phyloP scores from a whole-genome alignment of 208 protist species.

The Strigomonas culicis region DNA sequence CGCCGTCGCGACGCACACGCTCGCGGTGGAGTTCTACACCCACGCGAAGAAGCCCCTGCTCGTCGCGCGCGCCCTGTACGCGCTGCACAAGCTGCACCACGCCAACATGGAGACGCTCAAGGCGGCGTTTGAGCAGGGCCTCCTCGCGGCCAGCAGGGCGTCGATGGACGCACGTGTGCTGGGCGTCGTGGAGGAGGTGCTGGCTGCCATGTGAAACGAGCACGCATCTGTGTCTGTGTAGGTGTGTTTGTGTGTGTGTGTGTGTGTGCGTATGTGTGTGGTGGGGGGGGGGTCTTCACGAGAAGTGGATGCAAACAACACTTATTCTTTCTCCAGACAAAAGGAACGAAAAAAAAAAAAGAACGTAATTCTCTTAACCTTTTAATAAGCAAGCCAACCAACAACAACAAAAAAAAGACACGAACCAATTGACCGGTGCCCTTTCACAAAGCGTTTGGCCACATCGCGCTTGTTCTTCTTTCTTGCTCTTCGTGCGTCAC shows the following conservation, averaged over 20 bases:
- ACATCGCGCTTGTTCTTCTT: background rate
- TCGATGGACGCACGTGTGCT: constrained; percentile 46
- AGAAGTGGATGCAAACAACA: background rate
- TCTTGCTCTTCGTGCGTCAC: background rate
- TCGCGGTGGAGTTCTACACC: constrained; percentile 75
- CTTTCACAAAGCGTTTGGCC: too few relatives aligned
- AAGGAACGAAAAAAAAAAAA: background rate
- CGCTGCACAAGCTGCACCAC: constrained; percentile 39
- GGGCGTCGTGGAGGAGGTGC: constrained; percentile 48
- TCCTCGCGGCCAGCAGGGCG: constrained; percentile 19
- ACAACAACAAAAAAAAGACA: constrained; percentile 2
- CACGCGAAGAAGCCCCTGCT: constrained; percentile 48
- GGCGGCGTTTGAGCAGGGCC: constrained; percentile 31
- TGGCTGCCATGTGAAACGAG: constrained; percentile 13
- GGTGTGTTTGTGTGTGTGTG: constrained; percentile 6
- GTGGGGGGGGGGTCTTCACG: background rate
- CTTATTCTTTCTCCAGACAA: background rate
- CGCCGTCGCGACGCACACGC: constrained; percentile 44
- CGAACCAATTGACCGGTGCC: background rate
- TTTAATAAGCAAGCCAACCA: background rate
- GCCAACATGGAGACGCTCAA: constrained; percentile 26
- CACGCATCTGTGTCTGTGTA: background rate
- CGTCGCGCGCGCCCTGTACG: constrained; percentile 47
- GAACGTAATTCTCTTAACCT: background rate
- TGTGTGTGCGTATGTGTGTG: background rate